These are phyloP conservation scores for Astrephomene gubernaculifera DNA, from an alignment of 139 green algal genomes.

Conservation along the genomic window DNA sequence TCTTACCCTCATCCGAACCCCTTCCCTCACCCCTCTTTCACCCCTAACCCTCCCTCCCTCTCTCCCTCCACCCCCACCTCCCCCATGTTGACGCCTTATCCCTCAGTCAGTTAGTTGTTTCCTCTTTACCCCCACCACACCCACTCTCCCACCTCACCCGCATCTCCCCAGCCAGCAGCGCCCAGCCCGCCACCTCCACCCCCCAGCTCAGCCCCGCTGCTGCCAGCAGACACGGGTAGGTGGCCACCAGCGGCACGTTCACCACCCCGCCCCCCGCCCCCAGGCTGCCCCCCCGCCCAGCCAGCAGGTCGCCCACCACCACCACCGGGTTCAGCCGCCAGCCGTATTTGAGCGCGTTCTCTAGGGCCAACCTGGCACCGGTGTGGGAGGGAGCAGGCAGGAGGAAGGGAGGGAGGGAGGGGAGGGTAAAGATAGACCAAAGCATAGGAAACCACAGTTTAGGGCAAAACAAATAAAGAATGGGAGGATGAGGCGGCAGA, in stretches of 20 bases:
- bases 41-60: not conserved
- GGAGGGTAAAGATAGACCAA: too few relatives aligned
- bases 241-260: conserved; percentile 52
- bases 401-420: too few relatives aligned
- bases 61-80: not conserved
- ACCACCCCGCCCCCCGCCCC: not conserved
- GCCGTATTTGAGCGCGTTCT: conserved; percentile 92
- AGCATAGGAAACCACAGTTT: too few relatives aligned
- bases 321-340: conserved; percentile 76
- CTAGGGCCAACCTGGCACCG: conserved; percentile 82
- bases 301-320: conserved; percentile 6
- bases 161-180: conserved; percentile 29
- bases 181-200: conserved; percentile 37
- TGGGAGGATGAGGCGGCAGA: too few relatives aligned
- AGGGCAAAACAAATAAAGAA: too few relatives aligned
- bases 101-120: too few relatives aligned
- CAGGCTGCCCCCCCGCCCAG: not conserved
- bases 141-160: not conserved
- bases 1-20: not conserved
- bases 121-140: not conserved
- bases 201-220: conserved; percentile 41
- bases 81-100: not conserved
- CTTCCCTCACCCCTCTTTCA: not conserved
- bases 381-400: too few relatives aligned
- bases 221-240: conserved; percentile 54